Percentiles rank a stretch among this genome's conserved stretches.
Evolutionary conservation across 73 alveolate genomes (phyloP).

Genomic region (Symbiodinium natans): DNA sequence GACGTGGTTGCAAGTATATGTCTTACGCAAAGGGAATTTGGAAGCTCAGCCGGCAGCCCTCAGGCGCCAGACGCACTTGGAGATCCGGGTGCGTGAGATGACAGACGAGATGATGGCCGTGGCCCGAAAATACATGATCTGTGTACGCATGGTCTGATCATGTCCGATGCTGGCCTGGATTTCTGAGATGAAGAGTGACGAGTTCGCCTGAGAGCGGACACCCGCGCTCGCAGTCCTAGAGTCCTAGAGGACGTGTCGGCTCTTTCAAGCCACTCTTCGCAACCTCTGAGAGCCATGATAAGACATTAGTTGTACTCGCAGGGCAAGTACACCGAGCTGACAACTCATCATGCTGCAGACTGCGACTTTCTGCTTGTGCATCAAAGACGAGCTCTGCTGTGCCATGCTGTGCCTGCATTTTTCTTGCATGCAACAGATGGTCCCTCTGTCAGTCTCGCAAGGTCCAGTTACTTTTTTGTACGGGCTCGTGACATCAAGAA

Average conservation of each 20-base stretch:
- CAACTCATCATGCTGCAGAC: background rate
- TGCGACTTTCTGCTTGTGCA: background rate
- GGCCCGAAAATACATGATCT: background rate
- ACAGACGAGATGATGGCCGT: constrained; percentile 51
- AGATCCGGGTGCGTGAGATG: constrained; percentile 80
- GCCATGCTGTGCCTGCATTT: no score
- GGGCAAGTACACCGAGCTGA: background rate
- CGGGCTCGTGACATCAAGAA: no score
- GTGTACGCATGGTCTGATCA: background rate
- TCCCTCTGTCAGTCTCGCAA: no score
- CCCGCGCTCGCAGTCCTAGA: no score
- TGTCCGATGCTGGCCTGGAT: no score
- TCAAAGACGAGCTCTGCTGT: no score
- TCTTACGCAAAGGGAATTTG: no score
- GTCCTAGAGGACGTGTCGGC: background rate
- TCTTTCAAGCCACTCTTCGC: background rate
- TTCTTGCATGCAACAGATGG: no score
- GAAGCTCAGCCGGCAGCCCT: no score
- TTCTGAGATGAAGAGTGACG: constrained; percentile 13
- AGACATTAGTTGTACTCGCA: no score
- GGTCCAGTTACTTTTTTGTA: no score
- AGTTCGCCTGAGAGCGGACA: constrained; percentile 56
- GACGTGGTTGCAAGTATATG: background rate
- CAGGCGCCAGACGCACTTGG: constrained; percentile 84
- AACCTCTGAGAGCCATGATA: no score